These are phyloP conservation scores for Syzygium jambos DNA, from an alignment of 345 rosid genomes.

Conservation along the genomic window DNA sequence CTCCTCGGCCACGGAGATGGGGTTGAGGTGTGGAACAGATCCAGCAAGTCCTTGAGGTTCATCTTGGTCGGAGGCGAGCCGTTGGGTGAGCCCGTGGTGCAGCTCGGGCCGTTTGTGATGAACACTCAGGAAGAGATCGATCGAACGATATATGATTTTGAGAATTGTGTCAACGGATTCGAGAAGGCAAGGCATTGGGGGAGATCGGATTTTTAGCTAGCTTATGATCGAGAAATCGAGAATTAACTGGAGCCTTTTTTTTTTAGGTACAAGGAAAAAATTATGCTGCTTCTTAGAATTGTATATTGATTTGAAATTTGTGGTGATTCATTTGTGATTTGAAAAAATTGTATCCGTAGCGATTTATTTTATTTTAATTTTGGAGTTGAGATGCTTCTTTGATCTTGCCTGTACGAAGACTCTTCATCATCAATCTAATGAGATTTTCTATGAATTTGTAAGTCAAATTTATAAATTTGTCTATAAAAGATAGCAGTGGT, in stretches of 20 bases:
- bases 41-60: slow-evolving; percentile 46
- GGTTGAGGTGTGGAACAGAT: slow-evolving; percentile 70
- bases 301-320: background rate
- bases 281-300: background rate
- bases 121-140: slow-evolving; percentile 80
- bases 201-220: background rate
- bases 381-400: background rate
- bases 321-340: background rate
- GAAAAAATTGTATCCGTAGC: background rate
- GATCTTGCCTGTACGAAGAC: background rate
- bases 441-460: accelerated
- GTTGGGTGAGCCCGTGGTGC: slow-evolving; percentile 61
- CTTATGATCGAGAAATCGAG: background rate
- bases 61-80: slow-evolving; percentile 79
- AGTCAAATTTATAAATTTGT: accelerated
- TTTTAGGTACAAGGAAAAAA: background rate
- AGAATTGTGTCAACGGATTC: slow-evolving; percentile 62
- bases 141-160: slow-evolving; percentile 57
- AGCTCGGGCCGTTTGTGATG: slow-evolving; percentile 88
- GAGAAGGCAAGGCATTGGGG: slow-evolving; percentile 81
- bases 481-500: accelerated
- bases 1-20: slow-evolving; percentile 50
- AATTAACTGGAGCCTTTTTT: background rate
- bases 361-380: background rate
- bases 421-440: background rate